A percentile compares a stretch with the other conserved stretches of the same genome.
Conservation (phyloP, 805 yeast species). For the Jamesozyma hellenica region DNA sequence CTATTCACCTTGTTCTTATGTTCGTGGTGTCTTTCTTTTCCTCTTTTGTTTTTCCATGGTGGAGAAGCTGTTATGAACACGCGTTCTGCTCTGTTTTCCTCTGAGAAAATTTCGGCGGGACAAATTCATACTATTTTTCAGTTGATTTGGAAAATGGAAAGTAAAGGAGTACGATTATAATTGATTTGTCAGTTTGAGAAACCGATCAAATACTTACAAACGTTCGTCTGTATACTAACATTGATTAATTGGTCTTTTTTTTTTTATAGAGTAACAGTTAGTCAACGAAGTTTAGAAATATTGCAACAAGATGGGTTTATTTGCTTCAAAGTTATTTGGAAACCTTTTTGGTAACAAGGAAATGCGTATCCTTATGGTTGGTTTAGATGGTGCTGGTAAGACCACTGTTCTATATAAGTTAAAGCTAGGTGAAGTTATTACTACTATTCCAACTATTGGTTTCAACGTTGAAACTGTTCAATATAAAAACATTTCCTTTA, state of each 20-base stretch:
- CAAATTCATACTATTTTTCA: no score
- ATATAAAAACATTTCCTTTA: slow-evolving; percentile 91
- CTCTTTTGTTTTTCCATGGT: no score
- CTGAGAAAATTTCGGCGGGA: no score
- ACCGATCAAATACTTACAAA: background rate
- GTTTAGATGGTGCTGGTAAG: slow-evolving; percentile 97
- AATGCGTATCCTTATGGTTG: slow-evolving; percentile 97
- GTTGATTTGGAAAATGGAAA: no score
- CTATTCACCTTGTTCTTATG: no score
- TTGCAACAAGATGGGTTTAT: slow-evolving; percentile 64
- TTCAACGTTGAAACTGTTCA: slow-evolving; percentile 96
- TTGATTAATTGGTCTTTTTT: background rate
- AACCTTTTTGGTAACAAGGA: slow-evolving; percentile 96
- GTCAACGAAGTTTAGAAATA: background rate
- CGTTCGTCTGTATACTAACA: background rate
- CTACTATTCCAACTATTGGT: slow-evolving; percentile 94
- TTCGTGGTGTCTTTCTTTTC: no score
- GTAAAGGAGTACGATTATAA: no score
- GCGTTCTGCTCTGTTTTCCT: no score
- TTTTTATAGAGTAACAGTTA: background rate
- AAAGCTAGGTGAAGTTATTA: slow-evolving; percentile 91
- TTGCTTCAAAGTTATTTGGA: slow-evolving; percentile 85
- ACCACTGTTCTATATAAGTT: slow-evolving; percentile 92
- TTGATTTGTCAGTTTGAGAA: background rate
- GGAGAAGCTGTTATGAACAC: no score